phyloP scores from a whole-genome alignment of 2,329 filamentous ascomycete genomes.

The Ophiobolus disseminans region DNA sequence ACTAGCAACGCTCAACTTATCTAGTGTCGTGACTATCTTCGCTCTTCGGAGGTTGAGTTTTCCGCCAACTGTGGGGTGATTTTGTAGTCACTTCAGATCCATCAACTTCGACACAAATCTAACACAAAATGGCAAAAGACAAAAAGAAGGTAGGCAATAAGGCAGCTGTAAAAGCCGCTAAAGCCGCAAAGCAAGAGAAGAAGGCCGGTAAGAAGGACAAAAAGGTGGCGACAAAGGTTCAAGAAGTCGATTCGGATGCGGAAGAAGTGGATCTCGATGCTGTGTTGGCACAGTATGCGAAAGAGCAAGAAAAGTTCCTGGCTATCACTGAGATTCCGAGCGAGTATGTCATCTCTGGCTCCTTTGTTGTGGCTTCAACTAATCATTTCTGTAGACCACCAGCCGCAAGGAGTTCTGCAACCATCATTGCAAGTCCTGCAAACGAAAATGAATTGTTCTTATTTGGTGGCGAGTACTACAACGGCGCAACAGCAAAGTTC shows the following conservation, averaged over 20 bases:
- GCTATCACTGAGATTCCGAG: conserved; percentile 85
- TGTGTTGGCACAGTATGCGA: conserved; percentile 90
- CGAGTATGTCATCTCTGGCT: too few species aligned
- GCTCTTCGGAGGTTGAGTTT: conserved; percentile 18
- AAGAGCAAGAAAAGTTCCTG: conserved; percentile 88
- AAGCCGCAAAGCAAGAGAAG: conserved; percentile 79
- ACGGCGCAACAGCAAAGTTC: conserved; percentile 81
- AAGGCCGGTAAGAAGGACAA: conserved; percentile 80
- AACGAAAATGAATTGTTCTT: conserved; percentile 88
- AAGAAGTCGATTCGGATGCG: conserved; percentile 82
- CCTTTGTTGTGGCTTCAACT: too few species aligned
- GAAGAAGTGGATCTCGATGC: conserved; percentile 94
- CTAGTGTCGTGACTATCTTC: not conserved
- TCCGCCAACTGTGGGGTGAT: conserved; percentile 26
- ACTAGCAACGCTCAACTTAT: too few species aligned
- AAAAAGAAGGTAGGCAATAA: conserved; percentile 56
- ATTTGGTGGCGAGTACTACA: conserved; percentile 95
- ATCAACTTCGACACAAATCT: not conserved
- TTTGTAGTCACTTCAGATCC: not conserved
- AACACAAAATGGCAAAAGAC: conserved; percentile 57
- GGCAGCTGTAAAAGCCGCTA: conserved; percentile 61
- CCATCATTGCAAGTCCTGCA: conserved; percentile 82
- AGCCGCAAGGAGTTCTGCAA: conserved; percentile 77
- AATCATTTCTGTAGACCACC: too few species aligned
- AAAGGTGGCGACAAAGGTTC: conserved; percentile 74